Evolutionary conservation across 2,329 filamentous ascomycete genomes (phyloP), one percentile per base, ranked within the genome.

Genomic region (Ophiobolus disseminans): DNA sequence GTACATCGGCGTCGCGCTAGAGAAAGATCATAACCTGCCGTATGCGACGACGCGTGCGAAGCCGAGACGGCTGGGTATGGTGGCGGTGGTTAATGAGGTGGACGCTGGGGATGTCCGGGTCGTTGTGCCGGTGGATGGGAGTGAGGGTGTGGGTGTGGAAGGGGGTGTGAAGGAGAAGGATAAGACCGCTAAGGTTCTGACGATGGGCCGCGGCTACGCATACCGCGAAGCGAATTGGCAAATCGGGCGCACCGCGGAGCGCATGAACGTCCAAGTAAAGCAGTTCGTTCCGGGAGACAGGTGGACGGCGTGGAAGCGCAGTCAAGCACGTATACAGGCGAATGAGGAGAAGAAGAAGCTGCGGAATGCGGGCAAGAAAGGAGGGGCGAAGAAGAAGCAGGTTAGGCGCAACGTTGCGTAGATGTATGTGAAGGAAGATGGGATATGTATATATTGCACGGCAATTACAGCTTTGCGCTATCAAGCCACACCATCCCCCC

Each of bases 1-100:
- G 73, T 99, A 92, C 80, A 99, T 99, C 66, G 94, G 94, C 53
- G 88, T 99, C 16, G 89, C 89, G 25, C 92, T 96, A 73, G 83
- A 92, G 71, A 90, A 91, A 69, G 80, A 86, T 13, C 90, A 95
- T 65, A 85, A 80, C 23, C 84, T 99, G 1, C 94, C 94, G 0
- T 86, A 89, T 67, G 87, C 90, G 1, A 76, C 75, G 20, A 88
- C 93, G 69, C 87, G 88, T 3, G 84, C 88, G 54, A 85, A 90
- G 46, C 84, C 86, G 65, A 83, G 94, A 59, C 83, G 85, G 42
- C 80, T 99, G 51, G 89, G 88, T 62, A 88, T 95, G 82, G 78
- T 86, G 4, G 83, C 80, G 22, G 78, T 81, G 16, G 49, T 49
- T 2, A 42, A 48, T 11, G 58, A 61, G n/a, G 35, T 31, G 31